phyloP scores from a whole-genome alignment of 2,329 filamentous ascomycete genomes.

The Xenosphaeropsis pyriputrescens region DNA sequence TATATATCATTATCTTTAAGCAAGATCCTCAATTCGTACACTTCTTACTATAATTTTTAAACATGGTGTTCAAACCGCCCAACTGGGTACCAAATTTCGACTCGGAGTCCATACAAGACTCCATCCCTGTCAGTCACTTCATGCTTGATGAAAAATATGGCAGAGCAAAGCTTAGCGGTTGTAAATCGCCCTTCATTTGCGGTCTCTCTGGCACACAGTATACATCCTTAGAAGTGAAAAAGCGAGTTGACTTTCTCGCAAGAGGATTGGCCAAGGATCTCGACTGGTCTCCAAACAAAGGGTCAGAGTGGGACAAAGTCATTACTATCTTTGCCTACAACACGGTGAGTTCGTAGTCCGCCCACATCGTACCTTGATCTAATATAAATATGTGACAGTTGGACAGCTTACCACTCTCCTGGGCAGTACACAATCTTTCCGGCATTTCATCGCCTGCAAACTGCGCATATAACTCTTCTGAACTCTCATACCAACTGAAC shows the following conservation, averaged over 20 bases:
- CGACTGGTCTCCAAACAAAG: constrained; percentile 50
- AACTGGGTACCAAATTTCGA: not conserved
- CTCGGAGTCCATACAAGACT: constrained; percentile 36
- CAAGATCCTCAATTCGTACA: too few relatives aligned
- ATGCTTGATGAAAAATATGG: constrained; percentile 58
- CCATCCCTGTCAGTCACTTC: constrained; percentile 59
- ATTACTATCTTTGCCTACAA: constrained; percentile 60
- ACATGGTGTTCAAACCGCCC: too few relatives aligned
- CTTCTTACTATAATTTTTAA: too few relatives aligned
- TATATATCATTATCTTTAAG: too few relatives aligned
- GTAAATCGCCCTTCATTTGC: constrained; percentile 57
- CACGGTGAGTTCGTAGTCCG: constrained; percentile 41
- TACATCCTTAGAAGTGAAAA: constrained; percentile 42
- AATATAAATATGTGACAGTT: too few relatives aligned
- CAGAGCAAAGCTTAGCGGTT: constrained; percentile 43
- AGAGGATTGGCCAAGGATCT: constrained; percentile 54
- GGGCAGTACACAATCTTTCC: constrained; percentile 58
- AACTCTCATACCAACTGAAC: too few relatives aligned
- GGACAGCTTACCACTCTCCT: constrained; percentile 56
- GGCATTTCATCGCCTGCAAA: constrained; percentile 60
- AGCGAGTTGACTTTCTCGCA: constrained; percentile 49
- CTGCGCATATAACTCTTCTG: too few relatives aligned
- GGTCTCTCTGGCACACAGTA: constrained; percentile 55
- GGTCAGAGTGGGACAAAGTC: constrained; percentile 66
- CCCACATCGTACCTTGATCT: too few relatives aligned